These are phyloP conservation scores for Candida coleopterorum DNA, from an alignment of 805 yeast species.

Conservation along the genomic window DNA sequence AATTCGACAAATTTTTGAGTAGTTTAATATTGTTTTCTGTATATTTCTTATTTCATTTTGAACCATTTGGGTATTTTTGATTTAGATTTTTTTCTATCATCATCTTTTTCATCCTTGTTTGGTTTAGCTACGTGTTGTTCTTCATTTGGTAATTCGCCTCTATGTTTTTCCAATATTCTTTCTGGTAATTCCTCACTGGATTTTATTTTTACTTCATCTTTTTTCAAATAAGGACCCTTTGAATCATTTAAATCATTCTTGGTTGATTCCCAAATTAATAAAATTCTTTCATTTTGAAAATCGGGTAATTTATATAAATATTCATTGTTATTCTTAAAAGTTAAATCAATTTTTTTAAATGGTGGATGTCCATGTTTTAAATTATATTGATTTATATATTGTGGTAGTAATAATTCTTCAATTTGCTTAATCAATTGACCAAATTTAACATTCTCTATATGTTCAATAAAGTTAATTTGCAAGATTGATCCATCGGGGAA, in stretches of 20 bases:
- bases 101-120: slow-evolving; percentile 2
- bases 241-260: slow-evolving; percentile 6
- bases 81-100: background rate
- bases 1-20: no score
- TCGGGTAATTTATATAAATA: slow-evolving; percentile 23
- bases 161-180: slow-evolving; percentile 26
- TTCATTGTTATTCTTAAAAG: slow-evolving; percentile 24
- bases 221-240: slow-evolving; percentile 25
- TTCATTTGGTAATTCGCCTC: slow-evolving; percentile 31
- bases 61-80: slow-evolving; percentile 24
- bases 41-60: slow-evolving; percentile 10
- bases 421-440: slow-evolving; percentile 35
- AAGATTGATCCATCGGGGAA: slow-evolving; percentile 37
- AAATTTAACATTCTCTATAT: slow-evolving; percentile 20
- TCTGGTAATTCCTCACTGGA: slow-evolving; percentile 31
- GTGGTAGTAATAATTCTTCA: slow-evolving; percentile 26
- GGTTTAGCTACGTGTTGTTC: background rate
- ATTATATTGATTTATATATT: slow-evolving; percentile 24
- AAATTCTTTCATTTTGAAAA: slow-evolving; percentile 26
- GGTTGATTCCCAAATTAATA: slow-evolving; percentile 32
- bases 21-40: background rate
- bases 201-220: slow-evolving; percentile 15
- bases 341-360: slow-evolving; percentile 22
- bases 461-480: slow-evolving; percentile 26
- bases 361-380: slow-evolving; percentile 38